A percentile compares a stretch with the other conserved stretches of the same genome.
These are phyloP conservation scores for Erythrophleum fordii DNA, from an alignment of 306 rosid species.

Conservation along the genomic window DNA sequence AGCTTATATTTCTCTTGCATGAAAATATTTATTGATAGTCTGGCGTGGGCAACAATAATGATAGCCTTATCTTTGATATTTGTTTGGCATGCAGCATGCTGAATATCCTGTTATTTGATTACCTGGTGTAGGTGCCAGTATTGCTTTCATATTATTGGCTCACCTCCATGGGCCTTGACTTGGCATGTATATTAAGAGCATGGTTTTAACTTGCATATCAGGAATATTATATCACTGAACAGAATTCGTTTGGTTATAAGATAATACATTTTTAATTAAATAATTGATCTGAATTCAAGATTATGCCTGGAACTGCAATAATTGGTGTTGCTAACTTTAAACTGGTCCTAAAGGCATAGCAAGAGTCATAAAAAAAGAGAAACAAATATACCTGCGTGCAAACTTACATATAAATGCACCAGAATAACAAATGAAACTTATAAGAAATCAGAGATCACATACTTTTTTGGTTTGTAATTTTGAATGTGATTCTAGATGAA, in stretches of 20 bases:
- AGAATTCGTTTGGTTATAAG: not conserved
- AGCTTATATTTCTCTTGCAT: not conserved
- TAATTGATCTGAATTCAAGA: not conserved
- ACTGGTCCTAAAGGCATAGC: not conserved
- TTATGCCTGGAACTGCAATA: not conserved
- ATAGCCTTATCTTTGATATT: not conserved
- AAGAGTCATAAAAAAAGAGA: not conserved
- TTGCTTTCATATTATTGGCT: not conserved
- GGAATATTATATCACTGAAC: not conserved
- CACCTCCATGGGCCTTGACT: not conserved
- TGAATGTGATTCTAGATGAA: not conserved
- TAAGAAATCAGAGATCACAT: too few species aligned
- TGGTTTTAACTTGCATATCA: not conserved
- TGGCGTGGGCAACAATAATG: not conserved
- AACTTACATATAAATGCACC: too few species aligned
- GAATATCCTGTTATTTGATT: not conserved
- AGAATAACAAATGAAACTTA: too few species aligned
- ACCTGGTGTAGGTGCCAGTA: not conserved
- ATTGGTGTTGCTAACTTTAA: not conserved
- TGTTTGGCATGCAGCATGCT: not conserved
- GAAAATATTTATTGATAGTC: not conserved
- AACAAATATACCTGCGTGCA: too few species aligned
- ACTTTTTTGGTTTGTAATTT: too few species aligned
- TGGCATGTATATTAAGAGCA: not conserved
- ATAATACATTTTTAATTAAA: not conserved